Evolutionary conservation across 176 grass and related monocot species (phyloP).

Genomic region (Bolboschoenus planiculmis): DNA sequence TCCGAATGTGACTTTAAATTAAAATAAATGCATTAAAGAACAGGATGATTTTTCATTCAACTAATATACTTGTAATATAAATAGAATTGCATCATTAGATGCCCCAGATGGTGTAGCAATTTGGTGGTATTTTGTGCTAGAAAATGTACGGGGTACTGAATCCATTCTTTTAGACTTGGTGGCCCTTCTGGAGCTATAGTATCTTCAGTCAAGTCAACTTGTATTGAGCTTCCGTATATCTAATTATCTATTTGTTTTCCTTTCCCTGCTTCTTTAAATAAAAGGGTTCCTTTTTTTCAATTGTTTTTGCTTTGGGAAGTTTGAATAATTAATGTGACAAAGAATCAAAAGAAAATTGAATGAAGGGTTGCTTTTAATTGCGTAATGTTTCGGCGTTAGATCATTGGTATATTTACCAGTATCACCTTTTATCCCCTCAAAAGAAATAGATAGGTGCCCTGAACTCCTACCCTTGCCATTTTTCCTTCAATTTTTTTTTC

Average conservation of each 20-base stretch:
- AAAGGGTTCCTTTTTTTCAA: not conserved
- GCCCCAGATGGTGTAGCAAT: not conserved
- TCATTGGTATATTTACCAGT: not conserved
- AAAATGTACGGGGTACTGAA: not conserved
- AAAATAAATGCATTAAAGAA: too few relatives aligned
- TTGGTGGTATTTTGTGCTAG: not conserved
- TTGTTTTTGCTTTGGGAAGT: not conserved
- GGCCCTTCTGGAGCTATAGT: not conserved
- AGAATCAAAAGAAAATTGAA: not conserved
- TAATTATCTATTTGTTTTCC: not conserved
- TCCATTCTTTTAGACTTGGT: not conserved
- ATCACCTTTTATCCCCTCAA: not conserved
- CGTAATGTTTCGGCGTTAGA: not conserved
- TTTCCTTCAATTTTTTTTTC: not conserved
- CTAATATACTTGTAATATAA: not conserved
- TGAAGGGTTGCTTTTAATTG: not conserved
- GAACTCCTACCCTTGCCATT: not conserved
- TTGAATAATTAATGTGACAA: not conserved
- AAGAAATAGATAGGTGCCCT: not conserved
- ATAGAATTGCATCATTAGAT: not conserved
- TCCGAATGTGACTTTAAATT: too few relatives aligned
- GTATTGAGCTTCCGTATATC: not conserved
- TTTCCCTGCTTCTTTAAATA: not conserved
- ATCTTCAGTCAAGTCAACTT: not conserved
- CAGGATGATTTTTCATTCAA: not conserved